Conservation (phyloP, 2,329 filamentous ascomycete genomes). For the Aspergillus aculeatus region DNA sequence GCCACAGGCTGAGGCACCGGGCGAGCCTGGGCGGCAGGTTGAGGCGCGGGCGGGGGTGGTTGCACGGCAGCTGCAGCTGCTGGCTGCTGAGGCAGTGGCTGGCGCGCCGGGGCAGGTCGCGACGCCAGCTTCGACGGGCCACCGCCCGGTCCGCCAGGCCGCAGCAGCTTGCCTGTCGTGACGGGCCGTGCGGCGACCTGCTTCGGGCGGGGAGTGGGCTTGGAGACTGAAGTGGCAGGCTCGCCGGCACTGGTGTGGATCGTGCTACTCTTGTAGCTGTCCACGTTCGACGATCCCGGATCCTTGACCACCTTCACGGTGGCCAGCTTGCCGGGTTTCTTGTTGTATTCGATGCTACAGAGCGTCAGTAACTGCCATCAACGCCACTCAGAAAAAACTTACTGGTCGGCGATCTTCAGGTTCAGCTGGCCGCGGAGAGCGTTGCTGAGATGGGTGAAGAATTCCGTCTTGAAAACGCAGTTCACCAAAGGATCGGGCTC, state of each 20-base stretch:
- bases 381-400: constrained; percentile 29
- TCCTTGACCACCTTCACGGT: constrained; percentile 89
- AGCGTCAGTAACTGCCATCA: constrained; percentile 10
- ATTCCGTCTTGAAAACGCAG: constrained; percentile 93
- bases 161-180: constrained; percentile 88
- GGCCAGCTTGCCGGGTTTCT: constrained; percentile 93
- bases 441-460: constrained; percentile 86
- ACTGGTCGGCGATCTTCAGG: constrained; percentile 74
- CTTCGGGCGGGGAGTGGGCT: constrained; percentile 82
- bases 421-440: constrained; percentile 77
- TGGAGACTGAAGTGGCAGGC: constrained; percentile 75
- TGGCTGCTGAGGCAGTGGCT: constrained; percentile 34
- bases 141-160: constrained; percentile 80
- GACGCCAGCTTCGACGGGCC: constrained; percentile 69
- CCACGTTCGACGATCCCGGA: constrained; percentile 66
- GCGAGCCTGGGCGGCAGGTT: constrained; percentile 40
- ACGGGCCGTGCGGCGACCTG: constrained; percentile 85
- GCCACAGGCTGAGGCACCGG: constrained; percentile 49
- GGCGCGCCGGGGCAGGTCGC: constrained; percentile 36
- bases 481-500: constrained; percentile 91
- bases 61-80: constrained; percentile 31
- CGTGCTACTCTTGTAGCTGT: constrained; percentile 90
- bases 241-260: constrained; percentile 86
- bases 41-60: constrained; percentile 28
- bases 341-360: constrained; percentile 80